phyloP scores from a whole-genome alignment of 129 eudicot species.

The Flaveria bidentis region DNA sequence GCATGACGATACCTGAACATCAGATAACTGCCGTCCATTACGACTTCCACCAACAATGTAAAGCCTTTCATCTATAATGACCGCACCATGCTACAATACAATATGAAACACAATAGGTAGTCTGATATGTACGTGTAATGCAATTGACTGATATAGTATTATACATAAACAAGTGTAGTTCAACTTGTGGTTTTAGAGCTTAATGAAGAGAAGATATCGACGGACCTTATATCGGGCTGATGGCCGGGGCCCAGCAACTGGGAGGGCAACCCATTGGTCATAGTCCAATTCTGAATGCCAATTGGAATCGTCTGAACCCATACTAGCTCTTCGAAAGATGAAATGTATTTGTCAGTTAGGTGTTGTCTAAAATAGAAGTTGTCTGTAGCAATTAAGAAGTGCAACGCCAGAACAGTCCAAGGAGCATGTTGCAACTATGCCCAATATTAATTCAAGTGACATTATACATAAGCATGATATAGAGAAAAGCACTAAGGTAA shows the following conservation, averaged over 20 bases:
- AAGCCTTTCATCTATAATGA: constrained; percentile 56
- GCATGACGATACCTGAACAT: constrained; percentile 65
- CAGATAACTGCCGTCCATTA: constrained; percentile 82
- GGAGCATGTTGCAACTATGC: background rate
- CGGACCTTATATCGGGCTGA: constrained; percentile 78
- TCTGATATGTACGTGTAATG: background rate
- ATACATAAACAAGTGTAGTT: constrained; percentile 20
- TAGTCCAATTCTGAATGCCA: constrained; percentile 55
- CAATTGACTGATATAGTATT: constrained; percentile 12
- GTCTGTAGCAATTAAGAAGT: constrained; percentile 10
- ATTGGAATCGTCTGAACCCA: constrained; percentile 52
- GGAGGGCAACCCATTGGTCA: constrained; percentile 67
- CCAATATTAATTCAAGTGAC: background rate
- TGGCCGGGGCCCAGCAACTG: constrained; percentile 61
- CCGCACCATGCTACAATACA: constrained; percentile 74
- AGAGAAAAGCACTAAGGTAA: background rate
- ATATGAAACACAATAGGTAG: constrained; percentile 25
- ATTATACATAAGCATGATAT: background rate
- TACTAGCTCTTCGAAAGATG: constrained; percentile 30
- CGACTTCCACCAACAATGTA: constrained; percentile 93
- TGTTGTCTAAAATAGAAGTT: background rate
- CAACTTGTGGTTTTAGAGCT: background rate
- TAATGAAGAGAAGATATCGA: background rate
- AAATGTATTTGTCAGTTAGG: constrained; percentile 25
- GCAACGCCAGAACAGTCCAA: constrained; percentile 9